Base-by-base conservation (phyloP, 2,329 filamentous ascomycete genomes). In the Colletotrichum magnum region DNA sequence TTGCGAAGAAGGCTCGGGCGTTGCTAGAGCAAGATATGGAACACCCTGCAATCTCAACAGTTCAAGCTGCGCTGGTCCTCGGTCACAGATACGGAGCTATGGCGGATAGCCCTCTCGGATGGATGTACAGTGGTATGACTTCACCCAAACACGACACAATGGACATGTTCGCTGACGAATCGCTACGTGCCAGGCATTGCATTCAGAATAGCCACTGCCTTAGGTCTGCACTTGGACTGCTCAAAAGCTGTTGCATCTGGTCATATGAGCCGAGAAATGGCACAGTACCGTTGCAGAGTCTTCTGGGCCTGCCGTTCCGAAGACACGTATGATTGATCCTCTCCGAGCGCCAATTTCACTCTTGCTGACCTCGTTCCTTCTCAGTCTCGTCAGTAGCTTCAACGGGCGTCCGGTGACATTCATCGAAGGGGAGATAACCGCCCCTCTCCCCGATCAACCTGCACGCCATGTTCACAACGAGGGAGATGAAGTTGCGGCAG, bases 251-350 rank as follows among this genome's bases (percentile, higher is more conserved):
- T 69, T 12, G 16, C 50, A 4, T 57, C 63, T 9, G 56, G 62
- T 2, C 43, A 48, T 16, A 67, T 69, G 56, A 52, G 13, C 16
- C 9, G 26, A 0, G 62, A 69, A 0, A 16, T 52, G 18, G 67
- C 67, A 2, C 39, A 26, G 13, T 47, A 67, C 9, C 51, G 67
- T 24, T 43, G 57, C 4, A 66, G 51, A 15, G 67, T 69, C 4
- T 69, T 69, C 9, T 69, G 67, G 67, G 67, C 61, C 3, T 69
- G 67, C 6, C 36, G 67, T 18, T 10, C 54, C 4, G 56, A 60
- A 32, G 67, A 69, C 26, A 60, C 48, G 67, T 69, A 4, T 1
- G 9, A 18, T 5, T 15, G 1, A 0, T 4, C 1, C 4, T 39
- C 16, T 18, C 4, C 18, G 16, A 26, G 0, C 1, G 10, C 2